Percentiles rank a stretch among this genome's conserved stretches.
These are phyloP conservation scores for Solanum acaule DNA, from an alignment of 257 asterid species.

Conservation along the genomic window DNA sequence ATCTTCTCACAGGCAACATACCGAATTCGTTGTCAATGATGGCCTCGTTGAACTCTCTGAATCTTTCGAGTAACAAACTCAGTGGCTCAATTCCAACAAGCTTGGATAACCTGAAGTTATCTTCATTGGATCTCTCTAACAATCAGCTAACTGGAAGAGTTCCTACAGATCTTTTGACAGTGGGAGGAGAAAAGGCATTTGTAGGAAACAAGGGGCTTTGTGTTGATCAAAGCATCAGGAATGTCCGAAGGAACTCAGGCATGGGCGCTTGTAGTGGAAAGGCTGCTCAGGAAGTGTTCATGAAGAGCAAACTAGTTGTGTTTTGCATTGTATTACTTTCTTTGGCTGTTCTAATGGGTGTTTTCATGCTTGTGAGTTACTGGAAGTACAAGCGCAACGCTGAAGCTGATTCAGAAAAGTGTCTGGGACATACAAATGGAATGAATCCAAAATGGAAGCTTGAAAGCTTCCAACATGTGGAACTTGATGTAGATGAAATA, in stretches of 20 bases:
- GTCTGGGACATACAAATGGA: background rate
- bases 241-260: background rate
- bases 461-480: background rate
- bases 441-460: background rate
- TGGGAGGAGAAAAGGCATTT: conserved; percentile 3
- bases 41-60: conserved; percentile 4
- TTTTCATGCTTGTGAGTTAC: background rate
- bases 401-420: background rate
- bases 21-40: conserved; percentile 2
- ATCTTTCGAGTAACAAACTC: conserved; percentile 7
- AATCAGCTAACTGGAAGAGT: conserved; percentile 8
- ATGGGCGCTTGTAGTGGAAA: background rate
- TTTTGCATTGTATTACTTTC: background rate
- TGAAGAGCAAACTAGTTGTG: background rate
- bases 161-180: background rate
- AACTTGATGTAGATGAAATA: background rate
- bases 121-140: conserved; percentile 9
- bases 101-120: conserved; percentile 2
- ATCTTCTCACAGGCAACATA: conserved; percentile 4
- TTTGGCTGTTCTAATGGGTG: background rate
- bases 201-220: conserved; percentile 12
- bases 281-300: background rate
- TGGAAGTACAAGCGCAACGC: background rate
- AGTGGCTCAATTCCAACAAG: conserved; percentile 6
- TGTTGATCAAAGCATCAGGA: background rate